Conservation (phyloP, 805 yeast genomes). For the Candida berthetii region DNA sequence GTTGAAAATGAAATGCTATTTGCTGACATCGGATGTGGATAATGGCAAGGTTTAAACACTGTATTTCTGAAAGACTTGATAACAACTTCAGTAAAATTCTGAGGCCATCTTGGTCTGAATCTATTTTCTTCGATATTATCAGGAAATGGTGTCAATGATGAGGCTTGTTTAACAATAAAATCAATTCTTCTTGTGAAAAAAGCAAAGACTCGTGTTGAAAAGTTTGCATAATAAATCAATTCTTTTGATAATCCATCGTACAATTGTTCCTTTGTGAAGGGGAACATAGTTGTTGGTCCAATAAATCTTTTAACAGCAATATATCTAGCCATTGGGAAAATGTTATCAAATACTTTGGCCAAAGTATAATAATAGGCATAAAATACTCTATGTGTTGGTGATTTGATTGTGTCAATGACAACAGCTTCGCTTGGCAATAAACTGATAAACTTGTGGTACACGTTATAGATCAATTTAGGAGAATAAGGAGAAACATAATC, state of each 20-base stretch:
- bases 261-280: slow-evolving; percentile 9
- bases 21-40: too few species aligned
- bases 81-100: slow-evolving; percentile 9
- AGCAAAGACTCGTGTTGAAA: slow-evolving; percentile 11
- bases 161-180: slow-evolving; percentile 16
- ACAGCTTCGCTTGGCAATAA: slow-evolving; percentile 14
- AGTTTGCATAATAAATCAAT: slow-evolving; percentile 6
- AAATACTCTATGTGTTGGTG: slow-evolving; percentile 11
- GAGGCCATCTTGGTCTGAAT: slow-evolving; percentile 13
- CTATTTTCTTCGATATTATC: slow-evolving; percentile 9
- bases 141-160: slow-evolving; percentile 11
- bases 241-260: slow-evolving; percentile 4
- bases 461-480: slow-evolving; percentile 6
- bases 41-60: slow-evolving; percentile 9
- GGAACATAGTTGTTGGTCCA: slow-evolving; percentile 17
- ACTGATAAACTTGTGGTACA: slow-evolving; percentile 9
- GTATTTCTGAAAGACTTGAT: slow-evolving; percentile 9
- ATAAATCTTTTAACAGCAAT: slow-evolving; percentile 14
- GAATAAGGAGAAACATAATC: slow-evolving; percentile 7
- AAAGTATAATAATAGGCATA: slow-evolving; percentile 9
- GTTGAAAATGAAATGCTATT: too few species aligned
- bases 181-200: slow-evolving; percentile 18
- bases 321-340: slow-evolving; percentile 18
- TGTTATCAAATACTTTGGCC: slow-evolving; percentile 14
- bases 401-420: slow-evolving; percentile 5